These are phyloP conservation scores for Lasiodiplodia citricola DNA, from an alignment of 2,329 filamentous ascomycete genomes.

Conservation along the genomic window DNA sequence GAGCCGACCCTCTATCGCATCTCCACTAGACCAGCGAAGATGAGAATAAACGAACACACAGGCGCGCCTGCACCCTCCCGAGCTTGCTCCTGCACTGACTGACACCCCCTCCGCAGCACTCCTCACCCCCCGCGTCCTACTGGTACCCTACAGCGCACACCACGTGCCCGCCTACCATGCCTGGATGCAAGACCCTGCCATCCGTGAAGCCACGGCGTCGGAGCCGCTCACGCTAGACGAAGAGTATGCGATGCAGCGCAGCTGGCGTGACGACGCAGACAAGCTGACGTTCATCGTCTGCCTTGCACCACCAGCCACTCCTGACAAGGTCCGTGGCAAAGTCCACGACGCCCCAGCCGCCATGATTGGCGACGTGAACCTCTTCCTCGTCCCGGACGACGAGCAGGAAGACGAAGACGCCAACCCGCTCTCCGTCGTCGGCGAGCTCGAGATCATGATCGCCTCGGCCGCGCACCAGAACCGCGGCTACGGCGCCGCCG, in stretches of 20 bases:
- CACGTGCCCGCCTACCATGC: conserved; percentile 84
- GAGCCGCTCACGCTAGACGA: conserved; percentile 80
- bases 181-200: conserved; percentile 86
- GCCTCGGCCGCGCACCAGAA: conserved; percentile 64
- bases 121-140: conserved; percentile 67
- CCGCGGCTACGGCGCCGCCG: conserved; percentile 67
- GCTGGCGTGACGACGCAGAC: conserved; percentile 80
- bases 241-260: conserved; percentile 89
- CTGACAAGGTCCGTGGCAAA: conserved; percentile 42
- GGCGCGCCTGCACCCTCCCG: conserved; percentile 33
- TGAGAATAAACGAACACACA: conserved; percentile 50
- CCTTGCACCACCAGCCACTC: conserved; percentile 24
- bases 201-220: conserved; percentile 85
- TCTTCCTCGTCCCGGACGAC: conserved; percentile 68
- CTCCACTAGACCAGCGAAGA: conserved; percentile 28
- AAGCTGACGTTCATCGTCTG: conserved; percentile 94
- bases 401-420: conserved; percentile 36
- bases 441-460: conserved; percentile 89
- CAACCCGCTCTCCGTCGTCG: conserved; percentile 51
- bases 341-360: conserved; percentile 58
- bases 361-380: conserved; percentile 59
- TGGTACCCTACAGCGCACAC: conserved; percentile 82
- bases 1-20: background rate
- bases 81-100: background rate
- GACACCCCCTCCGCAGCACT: conserved; percentile 60